Evolutionary conservation across 2,329 filamentous ascomycete species (phyloP).

Genomic region (Rugonectria rugulosa): DNA sequence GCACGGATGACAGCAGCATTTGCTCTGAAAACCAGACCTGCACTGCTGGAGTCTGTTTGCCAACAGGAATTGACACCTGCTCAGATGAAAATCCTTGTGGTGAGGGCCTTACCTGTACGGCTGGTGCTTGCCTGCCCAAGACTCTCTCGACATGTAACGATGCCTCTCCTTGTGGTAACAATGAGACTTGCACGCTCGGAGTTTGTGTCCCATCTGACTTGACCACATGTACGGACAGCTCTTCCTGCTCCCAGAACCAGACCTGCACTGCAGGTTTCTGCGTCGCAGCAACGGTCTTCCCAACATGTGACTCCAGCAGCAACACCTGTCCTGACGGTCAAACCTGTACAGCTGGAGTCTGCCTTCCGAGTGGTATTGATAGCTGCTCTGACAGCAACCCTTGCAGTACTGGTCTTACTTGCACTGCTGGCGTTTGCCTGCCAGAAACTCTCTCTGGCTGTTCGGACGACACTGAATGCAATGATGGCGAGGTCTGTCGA

Average conservation of each 20-base stretch:
- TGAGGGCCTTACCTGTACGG: background rate
- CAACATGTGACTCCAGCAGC: background rate
- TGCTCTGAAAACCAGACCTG: background rate
- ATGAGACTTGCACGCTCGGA: slow-evolving; percentile 1
- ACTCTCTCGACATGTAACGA: background rate
- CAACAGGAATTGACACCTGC: background rate
- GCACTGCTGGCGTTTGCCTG: background rate
- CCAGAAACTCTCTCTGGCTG: background rate
- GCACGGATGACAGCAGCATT: background rate
- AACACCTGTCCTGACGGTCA: background rate
- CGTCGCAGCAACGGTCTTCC: background rate
- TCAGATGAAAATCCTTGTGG: background rate
- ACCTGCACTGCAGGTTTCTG: slow-evolving; percentile 4
- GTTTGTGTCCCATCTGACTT: background rate
- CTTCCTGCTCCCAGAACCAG: background rate
- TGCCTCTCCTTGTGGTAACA: background rate
- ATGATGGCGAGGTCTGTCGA: background rate
- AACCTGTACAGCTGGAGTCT: slow-evolving; percentile 3
- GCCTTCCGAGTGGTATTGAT: background rate
- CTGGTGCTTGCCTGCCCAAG: background rate
- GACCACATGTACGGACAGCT: background rate
- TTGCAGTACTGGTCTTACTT: background rate
- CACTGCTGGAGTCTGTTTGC: slow-evolving; percentile 4
- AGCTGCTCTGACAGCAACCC: background rate
- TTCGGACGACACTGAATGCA: background rate